Conservation (phyloP, 164 flowering plant species). For the Malania oleifera region DNA sequence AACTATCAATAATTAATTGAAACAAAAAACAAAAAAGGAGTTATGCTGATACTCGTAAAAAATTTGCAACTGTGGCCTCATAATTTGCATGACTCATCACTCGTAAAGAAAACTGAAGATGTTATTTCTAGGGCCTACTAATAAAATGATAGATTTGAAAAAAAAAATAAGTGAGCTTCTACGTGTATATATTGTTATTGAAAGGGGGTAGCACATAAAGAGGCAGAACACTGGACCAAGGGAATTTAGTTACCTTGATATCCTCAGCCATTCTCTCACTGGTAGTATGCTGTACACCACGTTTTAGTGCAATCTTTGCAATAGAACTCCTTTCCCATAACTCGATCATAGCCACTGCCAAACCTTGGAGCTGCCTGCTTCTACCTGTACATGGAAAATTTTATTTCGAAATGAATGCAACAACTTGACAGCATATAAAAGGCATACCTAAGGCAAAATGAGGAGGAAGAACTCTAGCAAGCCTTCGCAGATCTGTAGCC, state of each 20-base stretch:
- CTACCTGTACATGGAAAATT: slow-evolving; percentile 49
- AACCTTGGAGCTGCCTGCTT: slow-evolving; percentile 87
- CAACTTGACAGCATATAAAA: neutral
- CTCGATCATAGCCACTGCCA: slow-evolving; percentile 80
- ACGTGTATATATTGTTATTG: neutral
- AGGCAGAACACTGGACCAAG: neutral
- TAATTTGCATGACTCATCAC: too few relatives aligned
- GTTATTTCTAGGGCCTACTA: neutral
- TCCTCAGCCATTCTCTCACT: slow-evolving; percentile 98
- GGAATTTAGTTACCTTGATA: slow-evolving; percentile 52
- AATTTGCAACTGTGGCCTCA: neutral
- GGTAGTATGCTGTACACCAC: slow-evolving; percentile 83
- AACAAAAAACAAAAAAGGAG: neutral
- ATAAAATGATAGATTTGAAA: neutral
- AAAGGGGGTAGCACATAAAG: neutral
- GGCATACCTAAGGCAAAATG: slow-evolving; percentile 89
- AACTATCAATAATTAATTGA: too few relatives aligned
- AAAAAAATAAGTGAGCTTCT: neutral
- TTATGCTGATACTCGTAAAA: neutral
- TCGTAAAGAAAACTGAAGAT: too few relatives aligned
- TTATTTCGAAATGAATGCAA: neutral
- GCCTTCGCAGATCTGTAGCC: slow-evolving; percentile 64
- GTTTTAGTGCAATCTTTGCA: slow-evolving; percentile 86
- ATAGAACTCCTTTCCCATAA: slow-evolving; percentile 85
- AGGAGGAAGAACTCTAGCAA: slow-evolving; percentile 81